Percentiles rank a stretch among this genome's conserved stretches.
Evolutionary conservation across 1,284 basidiomycete genomes (phyloP).

Genomic region (Phlebopus sp.): DNA sequence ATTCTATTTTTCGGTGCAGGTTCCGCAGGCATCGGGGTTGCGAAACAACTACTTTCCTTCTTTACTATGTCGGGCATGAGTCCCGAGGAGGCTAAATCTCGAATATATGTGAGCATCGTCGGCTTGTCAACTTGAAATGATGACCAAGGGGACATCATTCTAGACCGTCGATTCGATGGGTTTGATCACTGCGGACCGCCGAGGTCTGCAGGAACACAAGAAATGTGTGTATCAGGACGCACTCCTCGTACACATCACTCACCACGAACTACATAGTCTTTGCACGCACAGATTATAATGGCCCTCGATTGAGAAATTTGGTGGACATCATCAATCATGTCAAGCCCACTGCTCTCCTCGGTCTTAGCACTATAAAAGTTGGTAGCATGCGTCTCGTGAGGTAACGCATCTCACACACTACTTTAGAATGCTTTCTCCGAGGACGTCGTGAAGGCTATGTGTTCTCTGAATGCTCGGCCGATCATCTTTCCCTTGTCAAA

Average conservation of each 20-base stretch:
- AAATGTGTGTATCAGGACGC: constrained; percentile 40
- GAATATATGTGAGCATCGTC: constrained; percentile 60
- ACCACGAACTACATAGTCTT: constrained; percentile 47
- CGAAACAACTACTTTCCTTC: constrained; percentile 74
- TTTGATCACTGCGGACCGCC: constrained; percentile 63
- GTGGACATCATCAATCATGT: constrained; percentile 75
- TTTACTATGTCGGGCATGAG: constrained; percentile 65
- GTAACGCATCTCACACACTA: constrained; percentile 12
- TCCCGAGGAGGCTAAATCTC: constrained; percentile 63
- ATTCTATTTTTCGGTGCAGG: constrained; percentile 82
- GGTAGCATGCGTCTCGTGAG: constrained; percentile 9
- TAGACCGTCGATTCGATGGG: constrained; percentile 77
- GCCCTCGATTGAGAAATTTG: constrained; percentile 59
- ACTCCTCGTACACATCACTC: not conserved
- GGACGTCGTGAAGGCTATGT: constrained; percentile 69
- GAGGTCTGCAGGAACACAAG: constrained; percentile 74
- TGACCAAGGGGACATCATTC: constrained; percentile 12
- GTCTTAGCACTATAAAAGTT: constrained; percentile 71
- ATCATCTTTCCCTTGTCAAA: constrained; percentile 88
- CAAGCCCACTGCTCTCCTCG: constrained; percentile 80
- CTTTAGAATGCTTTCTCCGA: constrained; percentile 67
- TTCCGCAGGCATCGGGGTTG: constrained; percentile 78
- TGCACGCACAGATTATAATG: constrained; percentile 66
- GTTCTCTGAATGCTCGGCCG: constrained; percentile 65
- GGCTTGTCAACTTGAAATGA: constrained; percentile 1